These are phyloP conservation scores for Trichosporon sp. DNA, from an alignment of 1,284 basidiomycete genomes.

Conservation along the genomic window DNA sequence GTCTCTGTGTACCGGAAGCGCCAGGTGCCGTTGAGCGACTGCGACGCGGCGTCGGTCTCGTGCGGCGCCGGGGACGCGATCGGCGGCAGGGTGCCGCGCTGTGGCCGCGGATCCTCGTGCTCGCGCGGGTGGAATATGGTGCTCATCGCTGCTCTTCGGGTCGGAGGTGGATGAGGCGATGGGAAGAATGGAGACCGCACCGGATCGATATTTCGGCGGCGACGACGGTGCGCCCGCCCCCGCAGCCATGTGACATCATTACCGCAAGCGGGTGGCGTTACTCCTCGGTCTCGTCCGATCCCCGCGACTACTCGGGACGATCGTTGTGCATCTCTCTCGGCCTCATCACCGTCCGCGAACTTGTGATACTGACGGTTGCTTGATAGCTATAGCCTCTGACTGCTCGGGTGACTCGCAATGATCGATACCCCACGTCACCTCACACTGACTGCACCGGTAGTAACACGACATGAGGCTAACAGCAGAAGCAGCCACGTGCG, in stretches of 20 bases:
- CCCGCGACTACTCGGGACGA: neutral
- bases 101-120: neutral
- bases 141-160: neutral
- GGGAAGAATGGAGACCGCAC: neutral
- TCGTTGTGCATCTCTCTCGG: neutral
- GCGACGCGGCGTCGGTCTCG: neutral
- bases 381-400: no score
- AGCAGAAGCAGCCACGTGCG: neutral
- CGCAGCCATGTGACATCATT: neutral
- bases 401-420: no score
- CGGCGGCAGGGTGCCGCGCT: neutral
- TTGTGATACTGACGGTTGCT: neutral
- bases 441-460: no score
- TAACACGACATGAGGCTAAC: neutral
- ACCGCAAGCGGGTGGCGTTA: neutral
- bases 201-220: neutral
- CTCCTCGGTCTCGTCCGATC: neutral
- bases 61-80: neutral
- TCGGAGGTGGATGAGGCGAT: neutral
- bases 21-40: constrained; percentile 23
- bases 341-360: no score
- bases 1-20: constrained; percentile 20
- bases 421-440: no score
- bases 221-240: neutral
- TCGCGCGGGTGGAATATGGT: constrained; percentile 3